These are phyloP conservation scores for Hypoxylon crocopeplum DNA, from an alignment of 495 filamentous ascomycete genomes.

Conservation along the genomic window DNA sequence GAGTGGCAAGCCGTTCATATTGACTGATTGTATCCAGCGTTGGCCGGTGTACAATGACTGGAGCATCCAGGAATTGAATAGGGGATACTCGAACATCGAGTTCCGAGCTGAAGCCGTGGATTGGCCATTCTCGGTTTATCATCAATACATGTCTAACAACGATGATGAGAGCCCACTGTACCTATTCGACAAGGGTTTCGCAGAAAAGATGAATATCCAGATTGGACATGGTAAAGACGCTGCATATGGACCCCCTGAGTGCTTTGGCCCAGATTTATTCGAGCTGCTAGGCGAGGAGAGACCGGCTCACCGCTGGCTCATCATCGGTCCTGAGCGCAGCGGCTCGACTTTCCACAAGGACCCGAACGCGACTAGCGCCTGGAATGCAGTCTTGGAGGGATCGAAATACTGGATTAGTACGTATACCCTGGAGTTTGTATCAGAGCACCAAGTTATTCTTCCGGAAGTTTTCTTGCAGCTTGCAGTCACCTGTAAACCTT, in stretches of 20 bases:
- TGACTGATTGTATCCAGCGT: conserved; percentile 79
- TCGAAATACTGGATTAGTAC: conserved; percentile 96
- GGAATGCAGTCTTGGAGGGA: conserved; percentile 92
- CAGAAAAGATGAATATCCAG: conserved; percentile 80
- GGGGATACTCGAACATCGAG: conserved; percentile 65
- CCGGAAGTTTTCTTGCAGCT: not conserved
- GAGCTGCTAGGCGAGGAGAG: conserved; percentile 78
- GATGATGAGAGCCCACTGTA: conserved; percentile 91
- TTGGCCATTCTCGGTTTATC: conserved; percentile 83
- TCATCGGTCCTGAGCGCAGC: conserved; percentile 86
- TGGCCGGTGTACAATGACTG: conserved; percentile 85
- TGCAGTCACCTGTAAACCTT: not conserved
- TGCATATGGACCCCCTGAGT: conserved; percentile 82
- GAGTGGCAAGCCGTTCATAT: conserved; percentile 85
- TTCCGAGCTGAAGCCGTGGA: conserved; percentile 96
- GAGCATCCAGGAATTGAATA: conserved; percentile 69
- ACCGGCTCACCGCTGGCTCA: conserved; percentile 91
- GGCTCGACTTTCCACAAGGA: conserved; percentile 97
- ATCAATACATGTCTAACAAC: conserved; percentile 82
- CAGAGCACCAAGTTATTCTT: not conserved
- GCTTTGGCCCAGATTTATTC: conserved; percentile 91
- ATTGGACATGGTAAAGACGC: conserved; percentile 62
- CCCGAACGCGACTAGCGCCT: conserved; percentile 75
- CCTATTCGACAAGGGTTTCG: conserved; percentile 87
- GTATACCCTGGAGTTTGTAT: too few relatives aligned